Evolutionary conservation across 1,139 yeast species (phyloP), one percentile per base, ranked within the genome.

Genomic region (Maudiozyma humilis): DNA sequence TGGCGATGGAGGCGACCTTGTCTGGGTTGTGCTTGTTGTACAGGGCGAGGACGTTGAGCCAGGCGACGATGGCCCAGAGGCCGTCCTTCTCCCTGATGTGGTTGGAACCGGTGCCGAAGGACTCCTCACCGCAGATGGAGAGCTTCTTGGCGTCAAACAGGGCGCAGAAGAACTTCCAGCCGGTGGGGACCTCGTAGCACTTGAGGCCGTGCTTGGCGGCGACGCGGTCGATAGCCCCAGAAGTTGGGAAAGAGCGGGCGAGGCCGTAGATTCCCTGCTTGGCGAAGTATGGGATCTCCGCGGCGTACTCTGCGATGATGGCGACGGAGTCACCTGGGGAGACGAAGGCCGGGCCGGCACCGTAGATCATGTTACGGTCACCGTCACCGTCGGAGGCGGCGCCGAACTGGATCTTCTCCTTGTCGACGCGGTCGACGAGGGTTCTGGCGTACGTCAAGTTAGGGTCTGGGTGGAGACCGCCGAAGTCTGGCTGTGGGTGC

Each of bases 331-430:
- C 99, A 62, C 98, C 97, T 3, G 99, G 98, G 0, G 96, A 88
- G 12, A 91, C 98, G 67, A 91, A 93, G 2, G 97, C 78, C 14
- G 65, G 65, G 44, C 86, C 85, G 35, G 89, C 89, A 50, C 99
- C 98, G 65, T 91, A 93, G 59, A 91, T 93, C 99, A 91, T 91
- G 66, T 91, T 91, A 69, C 99, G 79, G 65, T 91, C 99, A 65
- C 99, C 99, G 62, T 91, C 99, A 65, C 99, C 99, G 63, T 91
- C 99, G 15, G 95, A 83, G 7, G 98, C 98, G 34, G 98, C 98
- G 53, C 99, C 99, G 65, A 91, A 91, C 8, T 93, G 86, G 54
- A 89, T 85, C 47, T 77, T 69, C 51, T 83, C 84, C 23, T 67
- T 63, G 62, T 91, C 97, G n/a, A 91, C 99, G 53, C 77, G 76